phyloP scores from a whole-genome alignment of 2,329 filamentous ascomycete genomes.

The Graphilbum fragrans region DNA sequence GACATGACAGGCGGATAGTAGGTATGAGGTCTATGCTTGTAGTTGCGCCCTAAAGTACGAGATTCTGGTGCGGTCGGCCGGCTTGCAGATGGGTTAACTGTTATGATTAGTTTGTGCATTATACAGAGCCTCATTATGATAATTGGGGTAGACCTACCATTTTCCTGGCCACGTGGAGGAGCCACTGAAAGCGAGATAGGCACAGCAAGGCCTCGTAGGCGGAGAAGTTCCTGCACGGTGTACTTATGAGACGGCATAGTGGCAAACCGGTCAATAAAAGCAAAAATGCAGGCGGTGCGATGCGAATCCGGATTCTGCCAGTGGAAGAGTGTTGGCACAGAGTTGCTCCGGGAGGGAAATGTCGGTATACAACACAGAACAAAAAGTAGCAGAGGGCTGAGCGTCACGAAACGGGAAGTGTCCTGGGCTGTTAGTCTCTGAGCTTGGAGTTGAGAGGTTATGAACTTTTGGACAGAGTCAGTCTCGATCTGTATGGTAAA shows the following conservation, averaged over 20 bases:
- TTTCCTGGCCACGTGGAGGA: conserved; percentile 4
- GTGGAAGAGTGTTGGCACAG: conserved; percentile 6
- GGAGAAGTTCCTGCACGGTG: conserved; percentile 9
- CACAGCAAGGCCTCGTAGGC: conserved; percentile 5
- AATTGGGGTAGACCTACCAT: too few species aligned
- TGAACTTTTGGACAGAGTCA: conserved; percentile 5
- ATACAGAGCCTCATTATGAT: background rate
- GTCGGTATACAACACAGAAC: conserved; percentile 8
- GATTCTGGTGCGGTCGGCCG: background rate
- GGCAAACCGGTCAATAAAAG: conserved; percentile 5
- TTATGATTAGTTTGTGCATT: background rate
- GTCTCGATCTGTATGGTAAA: background rate
- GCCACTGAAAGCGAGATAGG: conserved; percentile 2
- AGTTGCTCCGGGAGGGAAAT: background rate
- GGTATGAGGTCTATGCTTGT: conserved; percentile 5
- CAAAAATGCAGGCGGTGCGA: conserved; percentile 9
- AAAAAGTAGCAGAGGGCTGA: conserved; percentile 9
- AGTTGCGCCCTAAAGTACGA: conserved; percentile 5
- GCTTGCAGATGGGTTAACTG: background rate
- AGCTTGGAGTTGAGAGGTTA: conserved; percentile 10
- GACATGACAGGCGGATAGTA: background rate
- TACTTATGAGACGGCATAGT: conserved; percentile 10
- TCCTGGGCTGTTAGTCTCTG: conserved; percentile 10
- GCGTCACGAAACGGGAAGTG: background rate
- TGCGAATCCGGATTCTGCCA: conserved; percentile 7